Evolutionary conservation across 148 eudicot genomes (phyloP), one percentile per base, ranked within the genome.

Genomic region (Amaranthus hypochondriacus): DNA sequence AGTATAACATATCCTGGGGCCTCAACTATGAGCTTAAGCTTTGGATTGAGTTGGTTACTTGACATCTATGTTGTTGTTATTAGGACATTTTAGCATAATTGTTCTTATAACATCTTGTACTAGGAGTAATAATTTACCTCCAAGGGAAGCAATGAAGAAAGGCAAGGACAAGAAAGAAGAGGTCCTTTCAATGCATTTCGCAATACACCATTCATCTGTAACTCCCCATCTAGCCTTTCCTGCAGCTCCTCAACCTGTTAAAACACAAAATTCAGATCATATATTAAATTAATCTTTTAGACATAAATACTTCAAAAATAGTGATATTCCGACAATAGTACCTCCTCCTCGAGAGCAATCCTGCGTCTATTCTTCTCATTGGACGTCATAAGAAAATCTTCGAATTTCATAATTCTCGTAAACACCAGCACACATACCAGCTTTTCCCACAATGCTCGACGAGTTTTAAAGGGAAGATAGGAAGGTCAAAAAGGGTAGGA

Each of bases 171-270:
- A 15, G 93, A 88, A 56, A 84, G 88, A 52, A 85, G 68, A n/a
- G 96, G 89, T 49, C 87, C 90, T 65, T 79, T 77, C 61, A 92
- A 69, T 51, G 98, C 97, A 77, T 80, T 84, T 14, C 81, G 85
- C 81, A 95, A 64, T 55, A 92, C 80, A 53, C 77, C 78, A 49
- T 80, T 88, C 50, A 92, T 53, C 63, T 86, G 84, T 68, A 90
- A 78, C 83, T 95, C 93, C 73, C 81, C 88, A 49, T 84, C 82
- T 7, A 92, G 75, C 46, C 87, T 91, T 69, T 79, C 83, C 72
- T 90, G 83, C 82, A 95, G 72, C 77, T 85, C 86, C 78, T 86
- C 86, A 54, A 95, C 97, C 97, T 94, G 82, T 77, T 59, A 15
- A 28, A 21, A 60, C 62, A 76, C 28, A 1, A 49, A 82, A 75